Conservation (phyloP, 176 grass and related monocot genomes). For the Oryza longistaminata region DNA sequence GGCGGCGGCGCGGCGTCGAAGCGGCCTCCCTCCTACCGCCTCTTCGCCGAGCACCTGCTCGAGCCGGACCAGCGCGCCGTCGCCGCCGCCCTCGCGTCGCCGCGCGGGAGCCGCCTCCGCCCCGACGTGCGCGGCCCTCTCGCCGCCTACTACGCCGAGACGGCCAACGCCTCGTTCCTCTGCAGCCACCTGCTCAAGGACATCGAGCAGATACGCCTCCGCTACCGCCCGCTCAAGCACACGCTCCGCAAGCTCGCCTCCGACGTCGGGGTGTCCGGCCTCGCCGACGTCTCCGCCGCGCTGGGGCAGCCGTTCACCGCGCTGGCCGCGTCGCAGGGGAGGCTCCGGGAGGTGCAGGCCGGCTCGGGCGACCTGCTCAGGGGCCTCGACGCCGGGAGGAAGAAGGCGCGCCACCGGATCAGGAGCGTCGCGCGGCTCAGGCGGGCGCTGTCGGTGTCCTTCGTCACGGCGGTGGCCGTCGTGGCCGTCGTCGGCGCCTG, state of each 20-base stretch:
- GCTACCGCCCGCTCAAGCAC: slow-evolving; percentile 76
- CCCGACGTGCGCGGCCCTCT: slow-evolving; percentile 50
- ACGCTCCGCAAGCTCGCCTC: slow-evolving; percentile 56
- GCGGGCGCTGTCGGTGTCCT: slow-evolving; percentile 49
- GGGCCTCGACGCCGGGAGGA: slow-evolving; percentile 60
- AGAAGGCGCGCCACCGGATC: slow-evolving; percentile 60
- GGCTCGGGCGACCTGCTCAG: slow-evolving; percentile 62
- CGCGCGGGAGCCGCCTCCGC: slow-evolving; percentile 15
- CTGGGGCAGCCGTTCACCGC: slow-evolving; percentile 56
- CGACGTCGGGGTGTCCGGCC: slow-evolving; percentile 32
- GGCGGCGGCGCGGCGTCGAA: slow-evolving; percentile 29
- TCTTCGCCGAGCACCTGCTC: slow-evolving; percentile 84
- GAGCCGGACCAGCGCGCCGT: slow-evolving; percentile 75
- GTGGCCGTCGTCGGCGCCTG: slow-evolving; percentile 59
- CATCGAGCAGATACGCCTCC: slow-evolving; percentile 74
- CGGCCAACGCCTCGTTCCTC: slow-evolving; percentile 65
- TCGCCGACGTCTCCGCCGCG: slow-evolving; percentile 54
- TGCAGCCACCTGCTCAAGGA: slow-evolving; percentile 77
- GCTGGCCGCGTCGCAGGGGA: slow-evolving; percentile 51
- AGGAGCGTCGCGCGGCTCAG: slow-evolving; percentile 50
- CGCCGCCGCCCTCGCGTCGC: slow-evolving; percentile 44
- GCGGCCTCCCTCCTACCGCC: slow-evolving; percentile 65
- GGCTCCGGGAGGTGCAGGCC: slow-evolving; percentile 49
- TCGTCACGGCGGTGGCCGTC: slow-evolving; percentile 42
- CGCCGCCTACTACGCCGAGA: slow-evolving; percentile 73